Percentiles rank a stretch among this genome's conserved stretches.
Conservation (phyloP, 495 filamentous ascomycete genomes). For the Talaromyces trachyspermus region DNA sequence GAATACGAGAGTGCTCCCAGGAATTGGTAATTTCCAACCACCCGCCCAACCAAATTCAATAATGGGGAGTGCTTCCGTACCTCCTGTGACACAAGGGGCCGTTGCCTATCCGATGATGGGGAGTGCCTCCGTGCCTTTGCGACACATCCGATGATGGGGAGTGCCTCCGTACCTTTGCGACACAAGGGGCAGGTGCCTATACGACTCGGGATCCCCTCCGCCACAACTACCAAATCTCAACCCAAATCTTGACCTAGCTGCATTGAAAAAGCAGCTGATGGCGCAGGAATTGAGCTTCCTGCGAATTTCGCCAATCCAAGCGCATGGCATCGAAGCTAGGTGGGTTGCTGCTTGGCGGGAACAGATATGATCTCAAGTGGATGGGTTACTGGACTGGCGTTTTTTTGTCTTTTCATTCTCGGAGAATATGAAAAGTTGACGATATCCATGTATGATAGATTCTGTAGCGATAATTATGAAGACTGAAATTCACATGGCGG, state of each 20-base stretch:
- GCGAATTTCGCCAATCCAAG: conserved; percentile 32
- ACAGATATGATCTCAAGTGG: neutral
- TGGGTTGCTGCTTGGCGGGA: conserved; percentile 4
- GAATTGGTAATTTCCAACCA: conserved; percentile 40
- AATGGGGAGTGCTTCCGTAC: conserved; percentile 29
- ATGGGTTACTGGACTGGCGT: neutral
- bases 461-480: neutral
- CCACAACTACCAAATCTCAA: conserved; percentile 43
- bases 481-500: conserved; percentile 61
- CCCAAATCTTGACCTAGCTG: conserved; percentile 59
- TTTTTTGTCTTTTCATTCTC: no score
- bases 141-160: no score
- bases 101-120: no score
- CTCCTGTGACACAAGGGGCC: no score
- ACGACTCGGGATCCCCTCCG: no score
- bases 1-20: conserved; percentile 35
- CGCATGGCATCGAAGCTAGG: conserved; percentile 11
- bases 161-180: no score
- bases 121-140: no score
- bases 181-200: no score
- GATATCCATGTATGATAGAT: neutral
- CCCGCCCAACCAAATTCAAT: conserved; percentile 44
- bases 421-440: neutral
- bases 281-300: conserved; percentile 32
- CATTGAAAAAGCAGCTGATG: conserved; percentile 48